Conservation (phyloP, 345 rosid species). For the Eucalyptus tenuipes region DNA sequence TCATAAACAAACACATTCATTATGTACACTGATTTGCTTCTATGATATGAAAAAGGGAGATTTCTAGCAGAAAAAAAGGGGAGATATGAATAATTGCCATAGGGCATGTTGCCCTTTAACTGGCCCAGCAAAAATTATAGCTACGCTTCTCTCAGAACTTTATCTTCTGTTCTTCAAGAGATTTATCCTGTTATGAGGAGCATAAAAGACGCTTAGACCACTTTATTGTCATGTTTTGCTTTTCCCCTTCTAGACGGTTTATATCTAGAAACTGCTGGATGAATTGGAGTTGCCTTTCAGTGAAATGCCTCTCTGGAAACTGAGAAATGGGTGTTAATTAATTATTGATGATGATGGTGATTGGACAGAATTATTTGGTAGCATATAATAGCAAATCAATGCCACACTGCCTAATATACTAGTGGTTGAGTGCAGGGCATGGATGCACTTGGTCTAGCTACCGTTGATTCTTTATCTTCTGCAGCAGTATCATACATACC, state of each 20-base stretch:
- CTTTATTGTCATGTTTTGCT: background rate
- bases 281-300: background rate
- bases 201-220: background rate
- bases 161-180: background rate
- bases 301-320: background rate
- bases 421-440: conserved; percentile 40
- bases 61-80: background rate
- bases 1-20: background rate
- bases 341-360: background rate
- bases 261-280: background rate
- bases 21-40: background rate
- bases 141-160: background rate
- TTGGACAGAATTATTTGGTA: background rate
- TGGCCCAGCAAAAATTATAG: background rate
- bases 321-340: background rate
- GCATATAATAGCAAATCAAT: background rate
- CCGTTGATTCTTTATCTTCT: conserved; percentile 51
- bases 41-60: background rate
- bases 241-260: background rate
- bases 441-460: conserved; percentile 85
- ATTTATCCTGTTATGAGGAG: background rate
- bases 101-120: background rate
- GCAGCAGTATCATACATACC: conserved; percentile 32
- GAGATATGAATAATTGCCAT: background rate
- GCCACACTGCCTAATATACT: background rate